Percentiles rank a stretch among this genome's conserved stretches.
Evolutionary conservation across 768 basidiomycete species (phyloP).

Genomic region (Boletus barrowsii): DNA sequence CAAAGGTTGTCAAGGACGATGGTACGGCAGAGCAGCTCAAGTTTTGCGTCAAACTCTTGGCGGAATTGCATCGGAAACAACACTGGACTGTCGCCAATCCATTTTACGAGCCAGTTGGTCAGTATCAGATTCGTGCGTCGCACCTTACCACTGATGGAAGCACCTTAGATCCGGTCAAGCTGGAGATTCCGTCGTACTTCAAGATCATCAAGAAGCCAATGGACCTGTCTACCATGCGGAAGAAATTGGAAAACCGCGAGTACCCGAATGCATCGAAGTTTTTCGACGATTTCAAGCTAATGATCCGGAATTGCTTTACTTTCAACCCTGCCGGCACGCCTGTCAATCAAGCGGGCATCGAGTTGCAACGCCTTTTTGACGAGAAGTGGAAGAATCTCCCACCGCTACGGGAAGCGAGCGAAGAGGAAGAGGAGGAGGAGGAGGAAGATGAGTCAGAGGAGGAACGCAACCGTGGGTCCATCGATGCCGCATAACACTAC

Average conservation of each 20-base stretch:
- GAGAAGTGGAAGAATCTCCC: conserved; percentile 88
- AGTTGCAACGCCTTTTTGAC: conserved; percentile 84
- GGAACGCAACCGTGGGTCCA: conserved; percentile 59
- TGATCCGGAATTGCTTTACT: conserved; percentile 89
- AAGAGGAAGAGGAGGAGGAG: conserved; percentile 65
- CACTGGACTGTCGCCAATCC: conserved; percentile 69
- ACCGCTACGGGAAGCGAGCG: conserved; percentile 48
- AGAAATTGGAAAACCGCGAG: conserved; percentile 73
- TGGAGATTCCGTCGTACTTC: conserved; percentile 81
- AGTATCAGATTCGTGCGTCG: conserved; percentile 32
- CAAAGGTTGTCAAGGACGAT: conserved; percentile 58
- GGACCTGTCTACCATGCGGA: conserved; percentile 88
- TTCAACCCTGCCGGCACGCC: conserved; percentile 90
- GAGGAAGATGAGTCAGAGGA: conserved; percentile 64
- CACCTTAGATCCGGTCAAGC: conserved; percentile 64
- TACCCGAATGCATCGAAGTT: conserved; percentile 81
- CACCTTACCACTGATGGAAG: neutral
- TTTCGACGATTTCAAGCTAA: conserved; percentile 87
- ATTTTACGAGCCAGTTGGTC: conserved; percentile 94
- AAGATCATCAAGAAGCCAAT: conserved; percentile 92
- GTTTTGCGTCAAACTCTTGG: conserved; percentile 74
- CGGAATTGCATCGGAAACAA: conserved; percentile 76
- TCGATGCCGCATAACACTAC: neutral
- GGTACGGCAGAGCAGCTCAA: conserved; percentile 79
- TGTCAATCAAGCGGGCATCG: conserved; percentile 82